A percentile compares a stretch with the other conserved stretches of the same genome.
Conservation (phyloP, 31 red algal genomes). For the Asparagopsis taxiformis region DNA sequence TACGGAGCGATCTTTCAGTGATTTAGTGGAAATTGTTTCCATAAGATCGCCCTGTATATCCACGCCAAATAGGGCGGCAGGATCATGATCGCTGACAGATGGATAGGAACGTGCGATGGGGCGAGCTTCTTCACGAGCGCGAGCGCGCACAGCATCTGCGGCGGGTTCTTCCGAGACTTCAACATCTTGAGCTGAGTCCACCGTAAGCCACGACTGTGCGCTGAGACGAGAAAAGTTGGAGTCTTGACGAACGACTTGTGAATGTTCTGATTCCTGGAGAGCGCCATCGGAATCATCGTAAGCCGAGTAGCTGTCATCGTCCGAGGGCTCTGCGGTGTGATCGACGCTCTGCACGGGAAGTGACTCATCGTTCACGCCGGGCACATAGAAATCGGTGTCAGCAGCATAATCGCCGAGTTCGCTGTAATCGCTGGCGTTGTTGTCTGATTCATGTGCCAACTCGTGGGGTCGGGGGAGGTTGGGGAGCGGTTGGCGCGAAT, state of each 20-base stretch:
- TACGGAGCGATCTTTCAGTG: slow-evolving; percentile 22
- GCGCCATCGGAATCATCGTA: background rate
- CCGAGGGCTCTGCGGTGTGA: background rate
- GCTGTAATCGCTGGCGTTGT: slow-evolving; percentile 25
- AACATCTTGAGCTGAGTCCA: slow-evolving; percentile 62
- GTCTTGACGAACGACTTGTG: slow-evolving; percentile 39
- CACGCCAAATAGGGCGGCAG: slow-evolving; percentile 23
- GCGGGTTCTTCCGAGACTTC: too few species aligned
- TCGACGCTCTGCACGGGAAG: slow-evolving; percentile 1
- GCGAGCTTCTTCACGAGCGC: background rate
- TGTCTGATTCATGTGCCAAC: background rate
- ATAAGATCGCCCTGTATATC: slow-evolving; percentile 33
- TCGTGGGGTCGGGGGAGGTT: background rate
- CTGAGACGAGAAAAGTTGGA: slow-evolving; percentile 77
- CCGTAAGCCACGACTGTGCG: slow-evolving; percentile 72
- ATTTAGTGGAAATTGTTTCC: background rate
- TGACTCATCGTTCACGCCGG: slow-evolving; percentile 29
- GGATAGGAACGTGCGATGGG: slow-evolving; percentile 18
- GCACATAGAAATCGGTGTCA: slow-evolving; percentile 47
- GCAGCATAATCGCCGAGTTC: slow-evolving; percentile 41
- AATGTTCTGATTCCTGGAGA: background rate
- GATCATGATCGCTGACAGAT: slow-evolving; percentile 19
- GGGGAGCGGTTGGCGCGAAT: background rate
- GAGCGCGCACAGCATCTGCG: too few species aligned
- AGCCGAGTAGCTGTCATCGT: background rate